A percentile compares a stretch with the other conserved stretches of the same genome.
phyloP scores from a whole-genome alignment of 495 filamentous ascomycete species.

The Talaromyces thailandensis region DNA sequence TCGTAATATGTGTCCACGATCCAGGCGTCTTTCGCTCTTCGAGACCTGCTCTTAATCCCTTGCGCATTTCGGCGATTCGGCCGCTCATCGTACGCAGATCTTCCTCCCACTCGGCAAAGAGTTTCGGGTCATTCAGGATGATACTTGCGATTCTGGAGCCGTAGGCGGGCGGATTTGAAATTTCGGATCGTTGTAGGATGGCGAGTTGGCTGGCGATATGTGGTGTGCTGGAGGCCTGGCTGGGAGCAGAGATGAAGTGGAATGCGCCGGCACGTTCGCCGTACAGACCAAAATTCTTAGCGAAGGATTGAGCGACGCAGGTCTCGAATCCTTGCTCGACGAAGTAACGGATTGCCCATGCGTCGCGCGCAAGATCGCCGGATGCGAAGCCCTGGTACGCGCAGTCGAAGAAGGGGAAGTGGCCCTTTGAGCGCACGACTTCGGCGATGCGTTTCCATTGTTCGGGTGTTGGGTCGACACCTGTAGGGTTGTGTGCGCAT shows the following conservation, averaged over 20 bases:
- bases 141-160: slow-evolving; percentile 79
- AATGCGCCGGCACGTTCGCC: slow-evolving; percentile 94
- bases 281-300: slow-evolving; percentile 98
- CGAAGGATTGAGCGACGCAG: slow-evolving; percentile 90
- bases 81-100: slow-evolving; percentile 92
- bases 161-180: slow-evolving; percentile 92
- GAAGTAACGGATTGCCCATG: slow-evolving; percentile 88
- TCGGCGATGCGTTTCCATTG: slow-evolving; percentile 88
- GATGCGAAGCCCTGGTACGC: slow-evolving; percentile 99
- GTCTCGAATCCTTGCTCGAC: slow-evolving; percentile 92
- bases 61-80: slow-evolving; percentile 84
- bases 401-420: slow-evolving; percentile 98
- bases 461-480: slow-evolving; percentile 86
- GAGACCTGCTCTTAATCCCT: slow-evolving; percentile 61
- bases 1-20: slow-evolving; percentile 90
- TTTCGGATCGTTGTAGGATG: slow-evolving; percentile 92
- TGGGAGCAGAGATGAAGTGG: slow-evolving; percentile 80
- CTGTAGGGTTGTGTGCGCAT: slow-evolving; percentile 97
- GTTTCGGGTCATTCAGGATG: slow-evolving; percentile 68
- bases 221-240: slow-evolving; percentile 52
- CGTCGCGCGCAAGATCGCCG: slow-evolving; percentile 75
- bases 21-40: slow-evolving; percentile 77
- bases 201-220: slow-evolving; percentile 78
- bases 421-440: slow-evolving; percentile 61
- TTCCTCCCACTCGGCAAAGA: slow-evolving; percentile 93